Evolutionary conservation across 2,329 filamentous ascomycete species (phyloP).

Genomic region (Pestalotiopsis sp.): DNA sequence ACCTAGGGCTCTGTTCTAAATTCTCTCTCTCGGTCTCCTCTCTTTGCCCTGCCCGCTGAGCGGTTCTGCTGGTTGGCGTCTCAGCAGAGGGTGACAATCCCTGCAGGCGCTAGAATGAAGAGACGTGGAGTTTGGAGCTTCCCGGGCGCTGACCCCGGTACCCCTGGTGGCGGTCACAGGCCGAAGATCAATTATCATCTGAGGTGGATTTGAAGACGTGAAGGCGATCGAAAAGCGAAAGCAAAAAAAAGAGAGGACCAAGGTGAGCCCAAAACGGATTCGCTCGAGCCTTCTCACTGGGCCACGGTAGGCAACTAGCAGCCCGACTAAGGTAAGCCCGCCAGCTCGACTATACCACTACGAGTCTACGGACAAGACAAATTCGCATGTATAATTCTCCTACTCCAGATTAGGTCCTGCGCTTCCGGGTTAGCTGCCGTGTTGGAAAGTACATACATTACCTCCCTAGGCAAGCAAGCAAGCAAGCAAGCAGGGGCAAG

Average conservation of each 20-base stretch:
- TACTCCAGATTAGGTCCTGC: not conserved
- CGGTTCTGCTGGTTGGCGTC: not conserved
- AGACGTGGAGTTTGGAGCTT: not conserved
- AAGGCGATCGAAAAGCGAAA: not conserved
- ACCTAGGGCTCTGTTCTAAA: not conserved
- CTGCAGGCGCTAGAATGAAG: constrained; percentile 2
- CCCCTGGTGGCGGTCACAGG: not conserved
- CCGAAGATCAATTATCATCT: not conserved
- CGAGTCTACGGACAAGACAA: not conserved
- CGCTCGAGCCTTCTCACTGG: not conserved
- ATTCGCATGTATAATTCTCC: not conserved
- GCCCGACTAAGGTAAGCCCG: not conserved
- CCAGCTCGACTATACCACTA: not conserved
- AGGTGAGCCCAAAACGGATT: not conserved
- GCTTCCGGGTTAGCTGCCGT: not conserved
- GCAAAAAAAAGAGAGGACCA: not conserved
- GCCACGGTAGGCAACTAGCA: not conserved
- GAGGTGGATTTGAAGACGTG: not conserved
- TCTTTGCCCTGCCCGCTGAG: not conserved
- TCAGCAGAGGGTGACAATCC: not conserved
- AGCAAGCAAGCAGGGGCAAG: too few species aligned
- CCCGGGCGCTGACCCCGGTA: constrained; percentile 1
- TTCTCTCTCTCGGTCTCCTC: not conserved
- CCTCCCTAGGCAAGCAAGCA: too few species aligned
- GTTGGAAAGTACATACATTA: not conserved